phyloP scores from a whole-genome alignment of 2,329 filamentous ascomycete genomes.

The Cladosporium cucumerinum region DNA sequence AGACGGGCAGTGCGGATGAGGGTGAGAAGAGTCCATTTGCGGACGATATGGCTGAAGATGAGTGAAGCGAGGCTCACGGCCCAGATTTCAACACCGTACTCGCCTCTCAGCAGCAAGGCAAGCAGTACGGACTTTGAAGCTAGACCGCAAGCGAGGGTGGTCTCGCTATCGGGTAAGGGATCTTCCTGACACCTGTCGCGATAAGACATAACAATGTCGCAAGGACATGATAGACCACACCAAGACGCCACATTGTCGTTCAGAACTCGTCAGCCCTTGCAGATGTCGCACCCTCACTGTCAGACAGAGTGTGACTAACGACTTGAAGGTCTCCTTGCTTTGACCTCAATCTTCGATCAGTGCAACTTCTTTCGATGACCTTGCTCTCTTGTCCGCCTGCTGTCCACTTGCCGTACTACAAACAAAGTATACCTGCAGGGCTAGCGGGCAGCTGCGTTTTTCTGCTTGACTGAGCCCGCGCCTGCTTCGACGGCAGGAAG shows the following conservation, averaged over 20 bases:
- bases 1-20: conserved; percentile 2
- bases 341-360: background rate
- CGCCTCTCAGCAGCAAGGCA: background rate
- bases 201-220: conserved; percentile 4
- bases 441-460: background rate
- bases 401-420: conserved; percentile 11
- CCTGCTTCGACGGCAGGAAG: conserved; percentile 16
- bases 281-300: conserved; percentile 1
- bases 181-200: conserved; percentile 8
- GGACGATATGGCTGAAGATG: conserved; percentile 16
- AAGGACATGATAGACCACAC: conserved; percentile 1
- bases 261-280: conserved; percentile 14
- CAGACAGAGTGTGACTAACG: conserved; percentile 11
- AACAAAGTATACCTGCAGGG: conserved; percentile 6
- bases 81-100: background rate
- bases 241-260: conserved; percentile 13
- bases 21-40: conserved; percentile 16
- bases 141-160: background rate
- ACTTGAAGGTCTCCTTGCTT: conserved; percentile 12
- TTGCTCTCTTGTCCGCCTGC: background rate
- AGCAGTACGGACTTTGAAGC: background rate
- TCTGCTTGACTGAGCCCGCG: conserved; percentile 15
- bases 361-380: background rate
- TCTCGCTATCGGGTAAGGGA: background rate
- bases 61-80: background rate